These are phyloP conservation scores for Solanum verrucosum DNA, from an alignment of 257 asterid genomes.

Conservation along the genomic window DNA sequence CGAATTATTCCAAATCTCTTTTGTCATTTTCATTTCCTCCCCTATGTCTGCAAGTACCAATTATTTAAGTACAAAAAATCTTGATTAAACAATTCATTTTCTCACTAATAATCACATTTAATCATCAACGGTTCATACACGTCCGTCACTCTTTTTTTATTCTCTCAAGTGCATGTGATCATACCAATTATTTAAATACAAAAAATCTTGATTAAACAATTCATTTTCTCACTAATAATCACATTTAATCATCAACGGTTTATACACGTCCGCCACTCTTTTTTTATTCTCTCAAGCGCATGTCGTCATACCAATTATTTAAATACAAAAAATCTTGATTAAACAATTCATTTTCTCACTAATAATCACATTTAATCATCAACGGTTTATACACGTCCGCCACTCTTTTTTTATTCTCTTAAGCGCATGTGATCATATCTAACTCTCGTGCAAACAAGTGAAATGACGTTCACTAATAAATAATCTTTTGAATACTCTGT, in stretches of 20 bases:
- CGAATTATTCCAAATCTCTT: neutral
- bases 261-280: neutral
- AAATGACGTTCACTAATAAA: neutral
- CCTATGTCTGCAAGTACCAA: neutral
- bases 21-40: neutral
- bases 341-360: neutral
- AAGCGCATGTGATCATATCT: slow-evolving; percentile 12
- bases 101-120: neutral
- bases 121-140: neutral
- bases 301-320: neutral
- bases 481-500: neutral
- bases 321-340: neutral
- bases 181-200: neutral
- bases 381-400: slow-evolving; percentile 1
- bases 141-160: neutral
- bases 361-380: neutral
- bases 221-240: neutral
- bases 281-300: neutral
- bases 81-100: neutral
- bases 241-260: neutral
- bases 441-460: neutral
- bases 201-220: neutral
- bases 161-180: slow-evolving; percentile 10
- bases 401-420: neutral
- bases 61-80: neutral